Conservation (phyloP, 176 grass and related monocot species). For the Stipa capillata region DNA sequence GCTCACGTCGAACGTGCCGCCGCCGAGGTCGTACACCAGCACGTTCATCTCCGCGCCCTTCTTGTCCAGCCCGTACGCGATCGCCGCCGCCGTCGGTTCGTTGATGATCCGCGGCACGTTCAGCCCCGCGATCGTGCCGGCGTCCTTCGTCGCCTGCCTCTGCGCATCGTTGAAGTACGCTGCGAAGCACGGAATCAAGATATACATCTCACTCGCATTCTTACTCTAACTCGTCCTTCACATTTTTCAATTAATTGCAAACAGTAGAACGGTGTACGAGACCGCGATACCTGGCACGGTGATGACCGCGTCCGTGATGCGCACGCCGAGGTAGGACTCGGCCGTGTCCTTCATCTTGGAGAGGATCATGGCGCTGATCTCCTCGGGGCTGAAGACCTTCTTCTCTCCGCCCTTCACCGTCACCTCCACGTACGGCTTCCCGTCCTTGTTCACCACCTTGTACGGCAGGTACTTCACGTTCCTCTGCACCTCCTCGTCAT, state of each 20-base stretch:
- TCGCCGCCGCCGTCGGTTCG: slow-evolving; percentile 37
- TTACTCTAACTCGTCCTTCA: no score
- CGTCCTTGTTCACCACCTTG: slow-evolving; percentile 63
- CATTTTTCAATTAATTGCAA: no score
- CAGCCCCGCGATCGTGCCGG: slow-evolving; percentile 43
- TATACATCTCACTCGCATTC: no score
- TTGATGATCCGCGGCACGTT: slow-evolving; percentile 27
- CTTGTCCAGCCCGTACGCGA: slow-evolving; percentile 30
- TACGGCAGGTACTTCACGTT: slow-evolving; percentile 59
- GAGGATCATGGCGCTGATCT: slow-evolving; percentile 71
- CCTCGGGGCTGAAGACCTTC: slow-evolving; percentile 67
- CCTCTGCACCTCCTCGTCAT: slow-evolving; percentile 63
- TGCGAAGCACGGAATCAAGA: neutral
- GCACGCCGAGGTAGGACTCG: slow-evolving; percentile 18
- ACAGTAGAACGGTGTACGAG: no score
- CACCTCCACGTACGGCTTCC: slow-evolving; percentile 70
- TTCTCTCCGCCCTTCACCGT: slow-evolving; percentile 43
- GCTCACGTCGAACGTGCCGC: slow-evolving; percentile 37
- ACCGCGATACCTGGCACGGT: slow-evolving; percentile 26
- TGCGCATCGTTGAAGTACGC: slow-evolving; percentile 43
- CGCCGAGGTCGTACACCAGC: slow-evolving; percentile 27
- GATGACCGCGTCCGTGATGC: slow-evolving; percentile 13
- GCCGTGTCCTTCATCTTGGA: slow-evolving; percentile 17
- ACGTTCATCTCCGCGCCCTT: slow-evolving; percentile 14
- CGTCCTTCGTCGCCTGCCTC: slow-evolving; percentile 31